Evolutionary conservation across 2,329 filamentous ascomycete genomes (phyloP).

Genomic region (Aaosphaeria arxii): DNA sequence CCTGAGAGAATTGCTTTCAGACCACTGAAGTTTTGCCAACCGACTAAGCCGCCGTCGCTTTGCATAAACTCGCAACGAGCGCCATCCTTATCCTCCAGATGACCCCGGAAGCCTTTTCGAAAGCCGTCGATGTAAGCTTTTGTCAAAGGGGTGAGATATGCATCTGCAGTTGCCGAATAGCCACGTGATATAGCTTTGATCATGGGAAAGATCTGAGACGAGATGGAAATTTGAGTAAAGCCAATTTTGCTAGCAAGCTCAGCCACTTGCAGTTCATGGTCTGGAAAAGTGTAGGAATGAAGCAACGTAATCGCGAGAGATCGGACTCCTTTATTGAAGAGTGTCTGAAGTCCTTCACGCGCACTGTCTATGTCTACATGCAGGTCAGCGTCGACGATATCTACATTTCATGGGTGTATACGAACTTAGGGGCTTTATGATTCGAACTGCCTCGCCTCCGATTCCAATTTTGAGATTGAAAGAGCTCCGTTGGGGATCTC

Average conservation of each 20-base stretch:
- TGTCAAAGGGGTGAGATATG: background rate
- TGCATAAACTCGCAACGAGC: background rate
- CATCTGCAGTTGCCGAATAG: background rate
- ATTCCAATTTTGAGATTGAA: slow-evolving; percentile 10
- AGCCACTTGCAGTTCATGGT: slow-evolving; percentile 22
- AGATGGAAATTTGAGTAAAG: slow-evolving; percentile 26
- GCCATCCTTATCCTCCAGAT: background rate
- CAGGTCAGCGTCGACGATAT: background rate
- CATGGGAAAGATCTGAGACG: slow-evolving; percentile 11
- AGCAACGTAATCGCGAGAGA: slow-evolving; percentile 32
- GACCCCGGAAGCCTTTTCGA: background rate
- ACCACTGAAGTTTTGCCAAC: background rate
- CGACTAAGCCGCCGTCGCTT: background rate
- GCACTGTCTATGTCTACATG: slow-evolving; percentile 1
- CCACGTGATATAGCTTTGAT: background rate
- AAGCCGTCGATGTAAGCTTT: background rate
- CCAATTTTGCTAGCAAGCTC: slow-evolving; percentile 24
- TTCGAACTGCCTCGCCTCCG: slow-evolving; percentile 14
- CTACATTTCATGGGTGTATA: background rate
- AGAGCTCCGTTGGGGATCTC: slow-evolving; percentile 2
- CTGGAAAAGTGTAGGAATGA: slow-evolving; percentile 25
- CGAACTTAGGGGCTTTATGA: slow-evolving; percentile 10
- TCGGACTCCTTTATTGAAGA: slow-evolving; percentile 33
- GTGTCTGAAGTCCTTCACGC: slow-evolving; percentile 10
- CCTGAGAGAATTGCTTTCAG: background rate